phyloP scores from a whole-genome alignment of 2,329 filamentous ascomycete genomes.

The Didymella lethalis region DNA sequence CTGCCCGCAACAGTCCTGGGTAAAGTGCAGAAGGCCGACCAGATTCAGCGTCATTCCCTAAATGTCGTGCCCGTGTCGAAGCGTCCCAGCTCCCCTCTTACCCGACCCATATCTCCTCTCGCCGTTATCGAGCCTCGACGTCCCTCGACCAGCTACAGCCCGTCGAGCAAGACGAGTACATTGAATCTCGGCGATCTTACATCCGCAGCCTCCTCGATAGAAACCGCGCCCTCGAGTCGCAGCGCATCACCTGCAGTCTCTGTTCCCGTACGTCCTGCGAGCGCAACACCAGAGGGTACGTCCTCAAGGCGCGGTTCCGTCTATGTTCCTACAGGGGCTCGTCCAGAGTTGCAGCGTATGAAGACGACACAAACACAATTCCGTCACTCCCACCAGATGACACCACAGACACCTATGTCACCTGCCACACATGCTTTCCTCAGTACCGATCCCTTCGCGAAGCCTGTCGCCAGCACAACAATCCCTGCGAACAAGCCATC shows the following conservation, averaged over 20 bases:
- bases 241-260: slow-evolving; percentile 38
- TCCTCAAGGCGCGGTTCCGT: slow-evolving; percentile 39
- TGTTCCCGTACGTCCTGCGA: slow-evolving; percentile 33
- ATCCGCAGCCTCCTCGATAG: slow-evolving; percentile 36
- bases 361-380: slow-evolving; percentile 33
- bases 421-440: slow-evolving; percentile 48
- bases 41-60: slow-evolving; percentile 39
- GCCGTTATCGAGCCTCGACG: slow-evolving; percentile 34
- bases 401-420: slow-evolving; percentile 43
- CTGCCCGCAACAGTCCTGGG: slow-evolving; percentile 40
- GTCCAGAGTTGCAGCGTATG: slow-evolving; percentile 26
- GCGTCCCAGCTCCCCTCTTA: slow-evolving; percentile 23
- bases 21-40: slow-evolving; percentile 40
- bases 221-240: slow-evolving; percentile 33
- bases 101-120: slow-evolving; percentile 36
- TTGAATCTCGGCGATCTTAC: slow-evolving; percentile 34
- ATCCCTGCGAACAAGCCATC: slow-evolving; percentile 46
- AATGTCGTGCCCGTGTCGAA: slow-evolving; percentile 27
- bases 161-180: slow-evolving; percentile 33
- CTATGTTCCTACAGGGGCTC: slow-evolving; percentile 34
- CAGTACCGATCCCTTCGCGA: slow-evolving; percentile 50
- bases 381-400: slow-evolving; percentile 30
- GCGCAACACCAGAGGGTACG: slow-evolving; percentile 26
- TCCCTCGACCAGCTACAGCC: slow-evolving; percentile 42
- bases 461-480: slow-evolving; percentile 36